Conservation (phyloP, 768 basidiomycete genomes). For the Lactarius akahatsu region DNA sequence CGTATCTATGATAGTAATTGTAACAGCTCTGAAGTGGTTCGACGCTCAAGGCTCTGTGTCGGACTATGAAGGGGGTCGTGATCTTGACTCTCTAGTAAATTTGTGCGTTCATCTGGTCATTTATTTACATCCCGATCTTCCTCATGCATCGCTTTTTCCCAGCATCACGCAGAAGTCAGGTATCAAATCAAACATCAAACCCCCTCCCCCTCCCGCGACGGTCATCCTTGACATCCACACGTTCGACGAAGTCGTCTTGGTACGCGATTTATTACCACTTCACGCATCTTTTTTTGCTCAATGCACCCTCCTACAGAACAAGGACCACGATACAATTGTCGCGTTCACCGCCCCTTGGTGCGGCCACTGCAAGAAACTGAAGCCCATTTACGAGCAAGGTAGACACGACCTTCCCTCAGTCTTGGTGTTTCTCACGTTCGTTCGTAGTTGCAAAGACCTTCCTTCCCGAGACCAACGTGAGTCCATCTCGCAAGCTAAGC, state of each 20-base stretch:
- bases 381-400: slow-evolving; percentile 85
- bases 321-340: slow-evolving; percentile 87
- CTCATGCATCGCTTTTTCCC: background rate
- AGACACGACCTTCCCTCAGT: background rate
- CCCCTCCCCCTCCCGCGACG: slow-evolving; percentile 73
- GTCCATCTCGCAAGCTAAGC: slow-evolving; percentile 28
- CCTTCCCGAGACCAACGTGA: slow-evolving; percentile 70
- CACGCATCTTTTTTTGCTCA: background rate
- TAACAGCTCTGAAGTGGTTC: slow-evolving; percentile 91
- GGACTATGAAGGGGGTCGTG: slow-evolving; percentile 75
- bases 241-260: slow-evolving; percentile 75
- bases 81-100: slow-evolving; percentile 69
- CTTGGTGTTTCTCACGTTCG: background rate
- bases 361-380: slow-evolving; percentile 91
- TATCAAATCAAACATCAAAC: slow-evolving; percentile 85
- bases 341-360: slow-evolving; percentile 88
- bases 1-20: slow-evolving; percentile 19
- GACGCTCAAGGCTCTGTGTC: slow-evolving; percentile 55
- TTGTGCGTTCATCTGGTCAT: slow-evolving; percentile 54
- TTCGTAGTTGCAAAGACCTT: slow-evolving; percentile 71
- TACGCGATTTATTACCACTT: slow-evolving; percentile 34
- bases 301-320: slow-evolving; percentile 10
- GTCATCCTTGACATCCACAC: slow-evolving; percentile 65
- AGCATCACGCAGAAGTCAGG: slow-evolving; percentile 76
- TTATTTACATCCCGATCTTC: slow-evolving; percentile 1